These are phyloP conservation scores for Viridothelium virens DNA, from an alignment of 495 filamentous ascomycete species.

Conservation along the genomic window DNA sequence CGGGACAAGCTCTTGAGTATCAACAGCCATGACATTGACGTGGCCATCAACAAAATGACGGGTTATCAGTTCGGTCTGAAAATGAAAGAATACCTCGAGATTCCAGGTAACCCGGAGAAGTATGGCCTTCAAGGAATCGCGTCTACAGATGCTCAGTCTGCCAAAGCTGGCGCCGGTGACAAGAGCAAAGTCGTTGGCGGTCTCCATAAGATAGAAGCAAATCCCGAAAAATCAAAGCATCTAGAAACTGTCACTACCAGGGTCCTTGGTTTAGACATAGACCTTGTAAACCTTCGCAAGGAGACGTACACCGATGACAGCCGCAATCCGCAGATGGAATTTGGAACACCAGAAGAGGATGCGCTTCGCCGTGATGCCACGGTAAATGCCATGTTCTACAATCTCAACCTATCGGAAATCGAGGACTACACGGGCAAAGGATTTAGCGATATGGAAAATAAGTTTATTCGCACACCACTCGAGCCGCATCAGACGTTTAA, in stretches of 20 bases:
- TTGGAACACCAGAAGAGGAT: constrained; percentile 85
- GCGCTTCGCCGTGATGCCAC: constrained; percentile 86
- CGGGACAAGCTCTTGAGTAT: constrained; percentile 86
- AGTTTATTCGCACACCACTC: constrained; percentile 75
- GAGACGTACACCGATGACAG: constrained; percentile 82
- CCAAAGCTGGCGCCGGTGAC: constrained; percentile 20
- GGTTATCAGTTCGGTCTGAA: constrained; percentile 69
- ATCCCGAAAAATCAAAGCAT: constrained; percentile 97
- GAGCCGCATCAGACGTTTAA: constrained; percentile 88
- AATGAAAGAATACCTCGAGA: constrained; percentile 51
- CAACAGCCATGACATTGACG: constrained; percentile 84
- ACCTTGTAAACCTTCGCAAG: constrained; percentile 88
- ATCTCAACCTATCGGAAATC: constrained; percentile 62
- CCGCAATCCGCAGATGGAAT: constrained; percentile 86
- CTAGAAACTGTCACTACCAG: constrained; percentile 84
- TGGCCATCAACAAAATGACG: constrained; percentile 91
- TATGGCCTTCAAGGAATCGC: constrained; percentile 33
- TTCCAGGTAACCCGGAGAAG: constrained; percentile 36
- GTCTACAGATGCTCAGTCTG: constrained; percentile 20
- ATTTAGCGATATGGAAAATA: constrained; percentile 60
- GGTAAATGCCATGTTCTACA: constrained; percentile 94
- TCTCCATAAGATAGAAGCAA: constrained; percentile 49
- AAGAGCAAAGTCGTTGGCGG: constrained; percentile 31
- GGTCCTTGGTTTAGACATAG: constrained; percentile 81
- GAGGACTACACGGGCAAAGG: constrained; percentile 80